A percentile compares a stretch with the other conserved stretches of the same genome.
phyloP scores from a whole-genome alignment of 2,329 filamentous ascomycete genomes.

The Colletotrichum navitas region DNA sequence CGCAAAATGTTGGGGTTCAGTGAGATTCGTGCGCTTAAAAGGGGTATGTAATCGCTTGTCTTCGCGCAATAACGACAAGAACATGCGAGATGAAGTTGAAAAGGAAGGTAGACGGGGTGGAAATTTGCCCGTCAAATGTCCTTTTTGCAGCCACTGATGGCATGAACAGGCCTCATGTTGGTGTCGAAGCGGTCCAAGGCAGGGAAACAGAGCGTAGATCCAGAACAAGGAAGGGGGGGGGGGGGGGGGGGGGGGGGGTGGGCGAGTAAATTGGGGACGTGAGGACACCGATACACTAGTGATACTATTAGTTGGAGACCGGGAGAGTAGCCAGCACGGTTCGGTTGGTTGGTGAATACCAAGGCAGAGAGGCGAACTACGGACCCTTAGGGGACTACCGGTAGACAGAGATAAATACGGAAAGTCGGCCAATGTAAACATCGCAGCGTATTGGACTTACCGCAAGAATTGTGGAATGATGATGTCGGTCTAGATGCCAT shows the following conservation, averaged over 20 bases:
- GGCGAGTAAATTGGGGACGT: constrained; percentile 24
- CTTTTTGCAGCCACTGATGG: constrained; percentile 35
- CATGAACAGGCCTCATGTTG: constrained; percentile 36
- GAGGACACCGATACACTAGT: constrained; percentile 21
- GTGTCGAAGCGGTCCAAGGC: constrained; percentile 27
- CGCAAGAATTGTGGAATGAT: constrained; percentile 31
- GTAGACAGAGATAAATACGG: constrained; percentile 8
- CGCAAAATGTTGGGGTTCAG: not conserved
- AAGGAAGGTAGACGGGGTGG: not conserved
- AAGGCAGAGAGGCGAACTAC: constrained; percentile 31
- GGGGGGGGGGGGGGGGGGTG: constrained; percentile 16
- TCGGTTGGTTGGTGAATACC: constrained; percentile 24
- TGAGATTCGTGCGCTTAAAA: not conserved
- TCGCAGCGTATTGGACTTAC: constrained; percentile 15
- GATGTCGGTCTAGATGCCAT: constrained; percentile 27
- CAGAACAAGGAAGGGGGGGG: constrained; percentile 13
- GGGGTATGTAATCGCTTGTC: not conserved
- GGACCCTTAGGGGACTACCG: not conserved
- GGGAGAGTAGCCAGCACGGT: constrained; percentile 9
- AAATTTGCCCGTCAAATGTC: constrained; percentile 24
- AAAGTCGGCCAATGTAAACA: constrained; percentile 16
- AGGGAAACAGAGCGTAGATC: constrained; percentile 36
- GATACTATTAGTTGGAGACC: constrained; percentile 5
- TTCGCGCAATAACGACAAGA: constrained; percentile 3
- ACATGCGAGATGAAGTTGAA: constrained; percentile 8